A percentile compares a stretch with the other conserved stretches of the same genome.
These are phyloP conservation scores for Acer campestre DNA, from an alignment of 345 rosid genomes.

Conservation along the genomic window DNA sequence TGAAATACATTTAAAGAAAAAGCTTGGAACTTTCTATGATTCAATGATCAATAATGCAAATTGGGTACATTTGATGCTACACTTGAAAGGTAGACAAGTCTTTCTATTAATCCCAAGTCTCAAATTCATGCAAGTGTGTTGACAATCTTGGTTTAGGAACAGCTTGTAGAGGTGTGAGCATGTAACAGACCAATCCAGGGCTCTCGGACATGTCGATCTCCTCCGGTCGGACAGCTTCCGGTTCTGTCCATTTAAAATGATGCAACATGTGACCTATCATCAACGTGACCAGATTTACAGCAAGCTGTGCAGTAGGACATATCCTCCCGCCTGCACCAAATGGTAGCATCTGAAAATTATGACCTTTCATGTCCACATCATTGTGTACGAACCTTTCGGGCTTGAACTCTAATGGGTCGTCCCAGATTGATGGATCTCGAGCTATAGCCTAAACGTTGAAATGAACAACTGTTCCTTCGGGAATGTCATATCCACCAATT, in stretches of 20 bases:
- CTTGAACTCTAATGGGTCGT: slow-evolving; percentile 36
- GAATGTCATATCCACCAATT: slow-evolving; percentile 46
- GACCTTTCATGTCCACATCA: slow-evolving; percentile 44
- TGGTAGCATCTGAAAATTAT: slow-evolving; percentile 31
- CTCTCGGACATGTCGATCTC: slow-evolving; percentile 29
- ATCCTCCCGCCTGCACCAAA: slow-evolving; percentile 41
- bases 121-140: slow-evolving; percentile 21
- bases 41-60: not conserved
- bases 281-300: slow-evolving; percentile 40
- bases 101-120: not conserved
- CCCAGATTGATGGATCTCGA: slow-evolving; percentile 39
- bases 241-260: slow-evolving; percentile 41
- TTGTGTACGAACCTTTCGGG: slow-evolving; percentile 44
- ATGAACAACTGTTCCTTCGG: slow-evolving; percentile 35
- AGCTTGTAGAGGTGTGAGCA: slow-evolving; percentile 43
- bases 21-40: not conserved
- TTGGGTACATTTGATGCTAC: too few species aligned
- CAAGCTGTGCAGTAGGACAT: slow-evolving; percentile 53
- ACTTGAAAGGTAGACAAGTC: too few species aligned
- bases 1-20: too few species aligned
- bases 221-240: slow-evolving; percentile 14
- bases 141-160: slow-evolving; percentile 36
- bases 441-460: slow-evolving; percentile 45
- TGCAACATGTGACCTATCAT: slow-evolving; percentile 50
- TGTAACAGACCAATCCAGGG: slow-evolving; percentile 42